Evolutionary conservation across 2,329 filamentous ascomycete genomes (phyloP).

Genomic region (Xylogone sp.): DNA sequence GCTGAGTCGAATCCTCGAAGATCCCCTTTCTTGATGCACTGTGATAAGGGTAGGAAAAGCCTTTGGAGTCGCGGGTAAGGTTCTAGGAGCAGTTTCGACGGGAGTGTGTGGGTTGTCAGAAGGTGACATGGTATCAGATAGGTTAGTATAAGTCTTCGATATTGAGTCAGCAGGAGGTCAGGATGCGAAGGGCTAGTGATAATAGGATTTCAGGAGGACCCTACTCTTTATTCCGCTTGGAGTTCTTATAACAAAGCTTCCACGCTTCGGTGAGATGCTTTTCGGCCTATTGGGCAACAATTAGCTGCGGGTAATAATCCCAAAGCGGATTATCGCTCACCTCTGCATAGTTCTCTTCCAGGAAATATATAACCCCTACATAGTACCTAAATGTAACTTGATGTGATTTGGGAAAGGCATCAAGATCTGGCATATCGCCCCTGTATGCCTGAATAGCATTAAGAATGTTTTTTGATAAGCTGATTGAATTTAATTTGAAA

Average conservation of each 20-base stretch:
- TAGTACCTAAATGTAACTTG: conserved; percentile 97
- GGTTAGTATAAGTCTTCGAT: conserved; percentile 74
- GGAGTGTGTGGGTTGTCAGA: conserved; percentile 81
- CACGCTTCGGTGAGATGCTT: conserved; percentile 76
- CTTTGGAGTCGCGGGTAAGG: conserved; percentile 72
- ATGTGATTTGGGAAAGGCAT: conserved; percentile 82
- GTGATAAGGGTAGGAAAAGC: conserved; percentile 74
- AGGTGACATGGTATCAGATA: conserved; percentile 94
- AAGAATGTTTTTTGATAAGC: conserved; percentile 85
- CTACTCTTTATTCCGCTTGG: conserved; percentile 76
- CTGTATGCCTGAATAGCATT: conserved; percentile 74
- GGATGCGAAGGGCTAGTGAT: too few species aligned
- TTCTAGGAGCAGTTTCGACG: conserved; percentile 65
- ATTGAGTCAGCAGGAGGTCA: conserved; percentile 17
- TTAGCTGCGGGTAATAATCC: background rate
- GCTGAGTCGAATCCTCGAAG: conserved; percentile 81
- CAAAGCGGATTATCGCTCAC: conserved; percentile 40
- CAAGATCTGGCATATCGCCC: conserved; percentile 76
- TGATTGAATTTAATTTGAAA: conserved; percentile 89
- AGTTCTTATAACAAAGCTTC: conserved; percentile 71
- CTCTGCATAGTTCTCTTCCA: conserved; percentile 88
- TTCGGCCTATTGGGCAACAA: conserved; percentile 56
- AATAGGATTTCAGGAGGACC: conserved; percentile 31
- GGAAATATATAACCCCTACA: conserved; percentile 84
- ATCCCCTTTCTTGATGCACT: conserved; percentile 78